Conservation (phyloP, 2,329 filamentous ascomycete genomes). For the Mollisia scopiformis region DNA sequence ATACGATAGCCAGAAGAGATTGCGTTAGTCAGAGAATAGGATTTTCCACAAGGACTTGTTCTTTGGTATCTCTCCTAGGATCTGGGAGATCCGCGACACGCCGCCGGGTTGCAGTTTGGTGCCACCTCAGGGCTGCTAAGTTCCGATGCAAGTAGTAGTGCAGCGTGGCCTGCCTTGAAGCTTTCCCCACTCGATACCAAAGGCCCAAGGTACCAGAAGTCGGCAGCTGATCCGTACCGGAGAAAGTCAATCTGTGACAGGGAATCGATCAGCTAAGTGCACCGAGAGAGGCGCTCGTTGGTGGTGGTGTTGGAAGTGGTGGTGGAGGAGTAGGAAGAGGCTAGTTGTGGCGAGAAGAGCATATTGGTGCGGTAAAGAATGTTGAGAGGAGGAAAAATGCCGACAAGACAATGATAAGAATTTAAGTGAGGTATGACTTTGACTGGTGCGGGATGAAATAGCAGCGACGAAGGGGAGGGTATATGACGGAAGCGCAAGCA, state of each 20-base stretch:
- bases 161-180: constrained; percentile 23
- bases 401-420: constrained; percentile 22
- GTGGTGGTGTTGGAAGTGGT: too few species aligned
- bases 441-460: constrained; percentile 25
- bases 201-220: constrained; percentile 29
- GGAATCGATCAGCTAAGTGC: constrained; percentile 33
- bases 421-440: constrained; percentile 25
- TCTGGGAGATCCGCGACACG: constrained; percentile 30
- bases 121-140: constrained; percentile 33
- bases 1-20: constrained; percentile 12
- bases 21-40: constrained; percentile 25
- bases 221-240: constrained; percentile 37
- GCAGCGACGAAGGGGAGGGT: constrained; percentile 26
- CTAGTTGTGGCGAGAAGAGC: constrained; percentile 19
- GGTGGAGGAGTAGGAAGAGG: too few species aligned
- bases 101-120: constrained; percentile 28
- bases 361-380: constrained; percentile 32
- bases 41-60: constrained; percentile 3
- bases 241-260: constrained; percentile 31
- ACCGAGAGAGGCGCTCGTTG: constrained; percentile 24
- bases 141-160: constrained; percentile 36
- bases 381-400: constrained; percentile 28
- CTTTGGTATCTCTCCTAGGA: constrained; percentile 20
- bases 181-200: constrained; percentile 27
- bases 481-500: constrained; percentile 34